A percentile compares a stretch with the other conserved stretches of the same genome.
phyloP scores from a whole-genome alignment of 495 filamentous ascomycete genomes.

The Xylaria bambusicola region DNA sequence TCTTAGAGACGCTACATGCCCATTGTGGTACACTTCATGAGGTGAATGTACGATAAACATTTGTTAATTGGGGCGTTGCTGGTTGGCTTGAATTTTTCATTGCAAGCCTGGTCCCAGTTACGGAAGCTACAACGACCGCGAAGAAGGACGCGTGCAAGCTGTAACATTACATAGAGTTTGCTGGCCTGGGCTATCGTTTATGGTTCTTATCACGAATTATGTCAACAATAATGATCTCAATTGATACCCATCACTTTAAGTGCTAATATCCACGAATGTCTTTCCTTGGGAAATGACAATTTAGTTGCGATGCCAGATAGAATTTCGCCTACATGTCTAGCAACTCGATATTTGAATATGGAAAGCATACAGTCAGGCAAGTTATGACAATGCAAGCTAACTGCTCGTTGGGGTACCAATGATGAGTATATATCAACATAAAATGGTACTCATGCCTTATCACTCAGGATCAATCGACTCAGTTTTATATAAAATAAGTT shows the following conservation, averaged over 20 bases:
- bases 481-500: too few species aligned
- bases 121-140: not conserved
- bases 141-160: not conserved
- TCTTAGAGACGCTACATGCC: too few species aligned
- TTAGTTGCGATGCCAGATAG: too few species aligned
- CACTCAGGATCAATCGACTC: too few species aligned
- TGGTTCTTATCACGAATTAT: not conserved
- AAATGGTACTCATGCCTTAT: too few species aligned
- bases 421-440: too few species aligned
- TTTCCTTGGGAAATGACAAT: not conserved
- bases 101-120: not conserved
- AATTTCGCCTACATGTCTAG: too few species aligned
- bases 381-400: too few species aligned
- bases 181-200: not conserved
- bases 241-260: conserved; percentile 20
- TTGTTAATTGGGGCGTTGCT: not conserved
- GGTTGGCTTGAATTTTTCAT: conserved; percentile 2
- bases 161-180: not conserved
- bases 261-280: not conserved
- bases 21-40: too few species aligned
- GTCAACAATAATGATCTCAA: conserved; percentile 4
- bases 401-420: too few species aligned
- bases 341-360: too few species aligned
- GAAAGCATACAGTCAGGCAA: too few species aligned
- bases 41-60: not conserved